phyloP scores from a whole-genome alignment of 371 early-diverging fungal species.

The Lichtheimia corymbifera region DNA sequence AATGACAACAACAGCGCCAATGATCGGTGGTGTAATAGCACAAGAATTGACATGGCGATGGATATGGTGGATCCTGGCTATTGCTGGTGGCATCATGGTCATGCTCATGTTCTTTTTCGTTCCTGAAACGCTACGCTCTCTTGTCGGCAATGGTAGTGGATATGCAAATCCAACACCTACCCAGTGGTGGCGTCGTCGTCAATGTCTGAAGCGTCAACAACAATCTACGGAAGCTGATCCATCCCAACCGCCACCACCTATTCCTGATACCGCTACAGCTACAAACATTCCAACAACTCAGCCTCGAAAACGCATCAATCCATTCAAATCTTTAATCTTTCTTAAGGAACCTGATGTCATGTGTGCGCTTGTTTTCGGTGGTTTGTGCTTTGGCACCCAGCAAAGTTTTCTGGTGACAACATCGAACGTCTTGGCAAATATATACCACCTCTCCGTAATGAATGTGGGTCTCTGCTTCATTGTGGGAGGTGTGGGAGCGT shows the following conservation, averaged over 20 bases:
- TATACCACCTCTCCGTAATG: constrained; percentile 9
- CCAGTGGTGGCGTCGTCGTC: constrained; percentile 18
- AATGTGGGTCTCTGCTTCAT: constrained; percentile 20
- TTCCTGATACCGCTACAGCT: no score
- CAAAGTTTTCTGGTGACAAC: not conserved
- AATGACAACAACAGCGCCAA: constrained; percentile 44
- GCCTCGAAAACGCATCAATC: not conserved
- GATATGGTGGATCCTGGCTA: constrained; percentile 56
- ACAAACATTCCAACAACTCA: no score
- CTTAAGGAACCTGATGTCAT: not conserved
- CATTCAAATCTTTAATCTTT: not conserved
- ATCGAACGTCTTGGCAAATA: not conserved
- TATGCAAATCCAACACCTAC: constrained; percentile 25
- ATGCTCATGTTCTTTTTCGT: constrained; percentile 46
- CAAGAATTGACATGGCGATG: constrained; percentile 14
- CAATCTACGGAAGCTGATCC: no score
- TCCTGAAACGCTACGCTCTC: constrained; percentile 59
- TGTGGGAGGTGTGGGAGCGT: constrained; percentile 10
- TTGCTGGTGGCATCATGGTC: constrained; percentile 42
- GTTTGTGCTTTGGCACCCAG: not conserved
- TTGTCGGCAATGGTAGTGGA: constrained; percentile 32
- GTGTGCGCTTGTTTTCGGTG: not conserved
- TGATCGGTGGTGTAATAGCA: constrained; percentile 23
- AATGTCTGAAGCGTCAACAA: not conserved
- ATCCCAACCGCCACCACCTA: no score